Evolutionary conservation across 768 basidiomycete genomes (phyloP), one percentile per base, ranked within the genome.

Genomic region (Leccinum broughii): DNA sequence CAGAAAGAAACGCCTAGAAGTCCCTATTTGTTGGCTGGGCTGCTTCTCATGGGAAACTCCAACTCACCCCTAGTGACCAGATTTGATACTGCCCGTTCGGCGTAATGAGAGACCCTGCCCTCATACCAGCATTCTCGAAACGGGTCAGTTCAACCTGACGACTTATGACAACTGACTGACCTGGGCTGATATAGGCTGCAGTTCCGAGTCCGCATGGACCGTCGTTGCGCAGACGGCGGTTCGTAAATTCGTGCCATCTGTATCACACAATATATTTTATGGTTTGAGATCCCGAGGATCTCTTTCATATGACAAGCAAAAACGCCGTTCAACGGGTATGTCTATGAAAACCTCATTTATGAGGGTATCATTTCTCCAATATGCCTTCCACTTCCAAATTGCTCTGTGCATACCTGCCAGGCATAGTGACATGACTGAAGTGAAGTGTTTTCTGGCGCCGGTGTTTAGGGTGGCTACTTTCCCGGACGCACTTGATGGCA

Each of bases 401-500:
- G 62, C 85, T 55, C 69, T 80, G 65, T 87, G 89, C 55, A 95
- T 75, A 70, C 93, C 92, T 20, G 86, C 89, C 39, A 72, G 48
- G 65, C 80, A 83, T 48, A 82, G 77, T 60, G 88, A 86, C 56
- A 88, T 73, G 50, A 89, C 81, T 32, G 0, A 32, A 10, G 7
- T 28, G 28, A 8, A 28, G 28, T 28, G 74, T 65, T 72, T 93
- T 91, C 67, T 84, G 85, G 52, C 77, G 67, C 35, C 80, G 81
- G 61, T 85, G 81, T 53, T 78, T 76, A 50, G 82, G 79, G 58
- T 81, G 71, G 26, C 76, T 77, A 6, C 78, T 77, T 63, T 82
- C 81, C 64, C 80, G 78, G 35, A 92, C 77, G 69, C 90, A 92
- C 74, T 94, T 94, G 74, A 93, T 83, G 41, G 91, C 90, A 62